Evolutionary conservation across 257 asterid genomes (phyloP).

Genomic region (Gardenia jasminoides): DNA sequence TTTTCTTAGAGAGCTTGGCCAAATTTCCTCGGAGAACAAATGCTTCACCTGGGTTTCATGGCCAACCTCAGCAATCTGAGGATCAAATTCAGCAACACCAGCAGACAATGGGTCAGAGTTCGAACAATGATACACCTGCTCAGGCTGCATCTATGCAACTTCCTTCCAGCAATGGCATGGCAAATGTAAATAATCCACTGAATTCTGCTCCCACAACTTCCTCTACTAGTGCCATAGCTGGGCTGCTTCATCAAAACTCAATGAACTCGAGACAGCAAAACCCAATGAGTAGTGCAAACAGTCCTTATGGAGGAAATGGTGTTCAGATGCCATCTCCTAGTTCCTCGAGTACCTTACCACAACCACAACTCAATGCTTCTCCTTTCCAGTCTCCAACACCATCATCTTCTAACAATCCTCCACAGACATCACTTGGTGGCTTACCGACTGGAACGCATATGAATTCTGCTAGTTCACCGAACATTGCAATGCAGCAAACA

Average conservation of each 20-base stretch:
- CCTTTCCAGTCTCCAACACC: constrained; percentile 73
- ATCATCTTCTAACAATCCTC: constrained; percentile 62
- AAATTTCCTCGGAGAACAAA: constrained; percentile 78
- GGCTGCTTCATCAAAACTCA: constrained; percentile 73
- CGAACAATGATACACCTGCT: constrained; percentile 49
- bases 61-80: constrained; percentile 60
- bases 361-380: constrained; percentile 51
- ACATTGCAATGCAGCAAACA: constrained; percentile 62
- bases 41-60: constrained; percentile 56
- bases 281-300: constrained; percentile 38
- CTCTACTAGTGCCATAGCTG: constrained; percentile 43
- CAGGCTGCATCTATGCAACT: constrained; percentile 50
- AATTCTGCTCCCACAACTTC: constrained; percentile 48
- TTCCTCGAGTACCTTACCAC: constrained; percentile 54
- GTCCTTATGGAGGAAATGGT: constrained; percentile 51
- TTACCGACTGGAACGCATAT: constrained; percentile 43
- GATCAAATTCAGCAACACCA: constrained; percentile 59
- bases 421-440: constrained; percentile 45
- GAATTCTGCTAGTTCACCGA: constrained; percentile 54
- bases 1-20: constrained; percentile 76
- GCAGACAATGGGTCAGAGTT: constrained; percentile 49
- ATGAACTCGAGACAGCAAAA: constrained; percentile 68
- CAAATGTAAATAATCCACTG: constrained; percentile 39
- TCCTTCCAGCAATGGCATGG: constrained; percentile 47
- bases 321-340: constrained; percentile 75